These are phyloP conservation scores for Phoma sp. DNA, from an alignment of 2,329 filamentous ascomycete genomes.

Conservation along the genomic window DNA sequence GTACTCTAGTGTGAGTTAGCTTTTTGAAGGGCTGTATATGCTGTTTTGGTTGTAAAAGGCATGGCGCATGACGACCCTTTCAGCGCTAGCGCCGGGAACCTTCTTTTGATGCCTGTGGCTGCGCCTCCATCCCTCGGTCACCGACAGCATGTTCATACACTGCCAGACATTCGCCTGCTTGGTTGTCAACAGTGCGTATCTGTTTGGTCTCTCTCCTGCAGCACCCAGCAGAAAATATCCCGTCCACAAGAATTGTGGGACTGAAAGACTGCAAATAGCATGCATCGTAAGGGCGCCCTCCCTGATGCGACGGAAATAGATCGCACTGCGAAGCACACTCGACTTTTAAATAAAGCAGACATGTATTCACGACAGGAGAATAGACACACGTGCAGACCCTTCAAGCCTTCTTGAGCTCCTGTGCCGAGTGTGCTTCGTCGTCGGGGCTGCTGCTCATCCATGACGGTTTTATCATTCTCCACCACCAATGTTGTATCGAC, in stretches of 20 bases:
- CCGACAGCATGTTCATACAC: slow-evolving; percentile 2
- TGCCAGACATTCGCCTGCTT: not conserved
- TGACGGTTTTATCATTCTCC: not conserved
- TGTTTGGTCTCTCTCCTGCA: not conserved
- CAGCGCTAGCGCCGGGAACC: not conserved
- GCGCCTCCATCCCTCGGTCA: slow-evolving; percentile 16
- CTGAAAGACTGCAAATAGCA: slow-evolving; percentile 3
- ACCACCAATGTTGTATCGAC: slow-evolving; percentile 10
- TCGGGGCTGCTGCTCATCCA: not conserved
- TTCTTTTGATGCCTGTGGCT: slow-evolving; percentile 3
- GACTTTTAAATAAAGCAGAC: not conserved
- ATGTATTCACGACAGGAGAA: not conserved
- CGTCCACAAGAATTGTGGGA: not conserved
- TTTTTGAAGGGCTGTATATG: too few relatives aligned
- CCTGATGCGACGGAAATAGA: not conserved
- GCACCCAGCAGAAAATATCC: not conserved
- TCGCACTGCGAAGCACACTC: slow-evolving; percentile 4
- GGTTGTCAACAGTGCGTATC: not conserved
- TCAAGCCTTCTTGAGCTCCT: too few relatives aligned
- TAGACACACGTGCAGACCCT: not conserved
- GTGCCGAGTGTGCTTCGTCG: too few relatives aligned
- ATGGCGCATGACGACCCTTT: too few relatives aligned
- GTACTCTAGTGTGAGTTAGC: too few relatives aligned
- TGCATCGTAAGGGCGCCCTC: not conserved
- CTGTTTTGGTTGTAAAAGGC: too few relatives aligned